Evolutionary conservation across 768 basidiomycete genomes (phyloP).

Genomic region (Boletellus ananiceps): DNA sequence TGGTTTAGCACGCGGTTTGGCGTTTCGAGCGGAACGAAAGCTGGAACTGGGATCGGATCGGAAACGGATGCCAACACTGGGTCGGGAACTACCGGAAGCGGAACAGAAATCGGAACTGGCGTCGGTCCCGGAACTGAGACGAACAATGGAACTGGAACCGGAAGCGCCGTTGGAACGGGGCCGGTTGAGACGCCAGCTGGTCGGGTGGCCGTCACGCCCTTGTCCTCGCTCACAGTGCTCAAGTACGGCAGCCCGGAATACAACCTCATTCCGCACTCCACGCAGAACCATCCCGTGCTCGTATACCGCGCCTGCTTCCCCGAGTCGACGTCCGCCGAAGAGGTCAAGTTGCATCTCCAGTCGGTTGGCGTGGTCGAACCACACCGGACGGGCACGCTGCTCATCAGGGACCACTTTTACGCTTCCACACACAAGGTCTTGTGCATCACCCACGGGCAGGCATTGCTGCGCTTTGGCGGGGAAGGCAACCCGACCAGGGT

Average conservation of each 20-base stretch:
- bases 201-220: constrained; percentile 15
- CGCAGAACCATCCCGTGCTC: constrained; percentile 32
- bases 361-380: constrained; percentile 34
- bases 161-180: not conserved
- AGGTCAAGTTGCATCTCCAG: constrained; percentile 34
- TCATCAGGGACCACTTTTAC: constrained; percentile 38
- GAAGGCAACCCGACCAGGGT: constrained; percentile 32
- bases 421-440: constrained; percentile 42
- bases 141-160: not conserved
- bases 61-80: not conserved
- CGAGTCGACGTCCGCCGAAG: constrained; percentile 12
- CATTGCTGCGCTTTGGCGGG: constrained; percentile 39
- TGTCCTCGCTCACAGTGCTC: constrained; percentile 24
- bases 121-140: no score
- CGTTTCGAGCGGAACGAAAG: not conserved
- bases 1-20: no score
- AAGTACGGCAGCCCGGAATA: constrained; percentile 32
- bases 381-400: constrained; percentile 43
- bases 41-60: not conserved
- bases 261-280: constrained; percentile 32
- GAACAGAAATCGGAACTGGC: not conserved
- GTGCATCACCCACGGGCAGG: constrained; percentile 31
- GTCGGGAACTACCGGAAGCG: not conserved
- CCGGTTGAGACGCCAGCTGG: not conserved
- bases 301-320: constrained; percentile 35